Conservation (phyloP, 345 rosid genomes). For the thale cress (Arabidopsis thaliana) region DNA sequence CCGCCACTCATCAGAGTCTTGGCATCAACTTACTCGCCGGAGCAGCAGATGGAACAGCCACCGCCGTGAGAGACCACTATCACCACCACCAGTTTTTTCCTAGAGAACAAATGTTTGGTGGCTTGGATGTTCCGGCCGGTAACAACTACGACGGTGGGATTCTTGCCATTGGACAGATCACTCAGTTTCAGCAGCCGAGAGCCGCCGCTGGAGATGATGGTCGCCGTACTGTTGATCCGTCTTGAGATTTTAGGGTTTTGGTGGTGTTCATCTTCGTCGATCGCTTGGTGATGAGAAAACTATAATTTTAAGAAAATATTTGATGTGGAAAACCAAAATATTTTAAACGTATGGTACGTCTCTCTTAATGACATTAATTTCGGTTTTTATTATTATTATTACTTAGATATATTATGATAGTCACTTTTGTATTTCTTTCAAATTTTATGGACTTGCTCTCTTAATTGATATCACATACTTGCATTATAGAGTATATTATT, state of each 20-base stretch:
- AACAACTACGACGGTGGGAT: constrained; percentile 64
- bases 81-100: constrained; percentile 80
- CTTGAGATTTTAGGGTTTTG: constrained; percentile 57
- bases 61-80: constrained; percentile 50
- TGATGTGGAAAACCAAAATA: constrained; percentile 27
- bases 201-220: constrained; percentile 80
- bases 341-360: constrained; percentile 28
- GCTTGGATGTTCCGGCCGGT: constrained; percentile 52
- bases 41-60: constrained; percentile 43
- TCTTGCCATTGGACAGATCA: constrained; percentile 78
- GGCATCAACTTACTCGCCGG: constrained; percentile 68
- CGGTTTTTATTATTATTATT: background rate
- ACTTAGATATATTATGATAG: constrained; percentile 39
- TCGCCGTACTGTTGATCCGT: constrained; percentile 83
- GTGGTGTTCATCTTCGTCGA: constrained; percentile 27
- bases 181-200: constrained; percentile 83
- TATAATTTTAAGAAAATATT: background rate
- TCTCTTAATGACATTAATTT: constrained; percentile 35
- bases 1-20: constrained; percentile 65
- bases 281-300: constrained; percentile 22
- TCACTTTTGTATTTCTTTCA: constrained; percentile 36
- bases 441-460: constrained; percentile 21
- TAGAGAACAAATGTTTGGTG: constrained; percentile 73
- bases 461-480: constrained; percentile 19
- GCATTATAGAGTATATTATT: background rate